These are phyloP conservation scores for Euphrasia arctica DNA, from an alignment of 305 asterid species.

Conservation along the genomic window DNA sequence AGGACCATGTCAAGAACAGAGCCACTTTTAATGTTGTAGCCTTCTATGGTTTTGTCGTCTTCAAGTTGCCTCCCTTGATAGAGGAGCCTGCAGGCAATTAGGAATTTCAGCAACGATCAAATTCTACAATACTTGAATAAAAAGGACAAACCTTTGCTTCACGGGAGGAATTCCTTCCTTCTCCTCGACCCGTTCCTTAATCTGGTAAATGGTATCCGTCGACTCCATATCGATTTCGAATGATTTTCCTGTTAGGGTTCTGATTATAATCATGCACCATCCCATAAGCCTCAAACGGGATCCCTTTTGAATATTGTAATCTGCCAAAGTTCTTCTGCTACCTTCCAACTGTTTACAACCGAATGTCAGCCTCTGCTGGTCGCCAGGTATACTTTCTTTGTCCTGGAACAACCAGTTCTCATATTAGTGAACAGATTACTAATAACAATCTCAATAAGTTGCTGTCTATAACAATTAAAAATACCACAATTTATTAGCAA, in stretches of 20 bases:
- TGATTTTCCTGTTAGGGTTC: too few species aligned
- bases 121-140: conserved; percentile 4
- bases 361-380: conserved; percentile 24
- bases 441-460: too few species aligned
- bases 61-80: conserved; percentile 89
- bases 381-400: too few species aligned
- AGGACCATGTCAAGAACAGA: conserved; percentile 88
- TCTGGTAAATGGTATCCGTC: conserved; percentile 69
- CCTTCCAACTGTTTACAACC: conserved; percentile 82
- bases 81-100: conserved; percentile 47
- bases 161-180: conserved; percentile 35
- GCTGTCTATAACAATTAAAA: too few species aligned
- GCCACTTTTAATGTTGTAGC: conserved; percentile 86
- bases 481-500: too few species aligned
- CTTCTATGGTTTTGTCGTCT: conserved; percentile 89
- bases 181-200: conserved; percentile 87
- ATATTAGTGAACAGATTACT: too few species aligned
- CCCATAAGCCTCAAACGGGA: conserved; percentile 85
- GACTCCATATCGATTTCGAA: conserved; percentile 80
- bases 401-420: too few species aligned
- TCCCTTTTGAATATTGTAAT: conserved; percentile 53
- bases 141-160: too few species aligned
- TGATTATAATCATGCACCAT: conserved; percentile 29
- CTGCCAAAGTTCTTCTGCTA: conserved; percentile 69
- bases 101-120: too few species aligned